phyloP scores from a whole-genome alignment of 2,329 filamentous ascomycete genomes.

The Fusarium verticillioides region DNA sequence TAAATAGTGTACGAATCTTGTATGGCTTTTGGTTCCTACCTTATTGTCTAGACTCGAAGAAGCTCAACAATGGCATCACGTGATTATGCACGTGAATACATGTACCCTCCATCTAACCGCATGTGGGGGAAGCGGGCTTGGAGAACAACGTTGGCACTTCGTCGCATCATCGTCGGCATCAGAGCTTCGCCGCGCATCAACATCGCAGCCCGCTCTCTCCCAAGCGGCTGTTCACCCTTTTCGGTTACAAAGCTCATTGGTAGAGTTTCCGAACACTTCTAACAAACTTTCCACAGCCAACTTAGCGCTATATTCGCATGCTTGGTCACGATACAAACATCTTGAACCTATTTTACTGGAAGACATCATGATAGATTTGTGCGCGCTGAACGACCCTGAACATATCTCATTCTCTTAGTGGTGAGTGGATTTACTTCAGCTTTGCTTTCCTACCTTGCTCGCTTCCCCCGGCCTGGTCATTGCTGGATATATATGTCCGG shows the following conservation, averaged over 20 bases:
- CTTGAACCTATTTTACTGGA: slow-evolving; percentile 40
- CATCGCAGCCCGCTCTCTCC: slow-evolving; percentile 29
- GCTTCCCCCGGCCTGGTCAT: not conserved
- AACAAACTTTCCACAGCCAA: slow-evolving; percentile 15
- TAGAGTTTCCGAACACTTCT: slow-evolving; percentile 21
- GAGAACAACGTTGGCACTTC: slow-evolving; percentile 43
- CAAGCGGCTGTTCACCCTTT: slow-evolving; percentile 26
- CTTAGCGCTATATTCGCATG: slow-evolving; percentile 36
- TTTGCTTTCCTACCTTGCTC: slow-evolving; percentile 5
- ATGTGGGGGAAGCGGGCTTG: slow-evolving; percentile 40
- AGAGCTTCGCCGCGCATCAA: slow-evolving; percentile 43
- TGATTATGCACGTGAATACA: slow-evolving; percentile 23
- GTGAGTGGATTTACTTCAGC: slow-evolving; percentile 46
- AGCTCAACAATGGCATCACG: not conserved
- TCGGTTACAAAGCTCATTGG: slow-evolving; percentile 1
- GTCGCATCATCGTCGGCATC: slow-evolving; percentile 45
- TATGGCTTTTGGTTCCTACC: no score
- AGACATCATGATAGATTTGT: slow-evolving; percentile 58
- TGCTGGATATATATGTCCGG: not conserved
- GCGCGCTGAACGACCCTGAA: slow-evolving; percentile 46
- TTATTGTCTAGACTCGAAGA: not conserved
- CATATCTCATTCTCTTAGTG: slow-evolving; percentile 54
- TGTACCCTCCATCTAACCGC: slow-evolving; percentile 10
- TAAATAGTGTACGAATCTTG: not conserved
- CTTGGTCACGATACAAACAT: slow-evolving; percentile 40